Conservation (phyloP, 176 grass and related monocot species). For the Urochloa ruziziensis region DNA sequence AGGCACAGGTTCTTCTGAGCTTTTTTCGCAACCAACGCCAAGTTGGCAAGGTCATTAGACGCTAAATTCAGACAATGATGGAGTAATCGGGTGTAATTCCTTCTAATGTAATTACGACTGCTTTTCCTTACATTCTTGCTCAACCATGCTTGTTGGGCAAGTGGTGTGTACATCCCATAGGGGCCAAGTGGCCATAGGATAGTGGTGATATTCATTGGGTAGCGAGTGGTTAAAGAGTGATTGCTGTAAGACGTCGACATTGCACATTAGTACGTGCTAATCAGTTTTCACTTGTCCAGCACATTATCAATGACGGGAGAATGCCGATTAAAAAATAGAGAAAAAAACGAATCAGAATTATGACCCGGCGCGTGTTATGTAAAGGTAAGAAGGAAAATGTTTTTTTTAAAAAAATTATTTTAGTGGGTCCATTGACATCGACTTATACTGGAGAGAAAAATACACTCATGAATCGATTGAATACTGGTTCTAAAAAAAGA, state of each 20-base stretch:
- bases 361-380: no score
- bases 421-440: no score
- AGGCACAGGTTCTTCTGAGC: conserved; percentile 87
- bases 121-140: neutral
- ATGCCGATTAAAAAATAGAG: no score
- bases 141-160: neutral
- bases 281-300: neutral
- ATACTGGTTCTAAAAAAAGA: no score
- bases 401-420: no score
- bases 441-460: no score
- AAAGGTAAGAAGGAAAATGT: no score
- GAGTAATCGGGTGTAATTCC: neutral
- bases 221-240: neutral
- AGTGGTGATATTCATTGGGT: neutral
- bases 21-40: conserved; percentile 77
- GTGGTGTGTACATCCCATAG: neutral
- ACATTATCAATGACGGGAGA: no score
- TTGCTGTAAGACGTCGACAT: neutral
- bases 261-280: neutral
- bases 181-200: neutral
- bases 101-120: neutral
- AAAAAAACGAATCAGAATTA: no score
- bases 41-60: conserved; percentile 9
- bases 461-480: no score
- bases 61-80: neutral